Percentiles rank a stretch among this genome's conserved stretches.
These are phyloP conservation scores for Heritiera littoralis DNA, from an alignment of 345 rosid species.

Conservation along the genomic window DNA sequence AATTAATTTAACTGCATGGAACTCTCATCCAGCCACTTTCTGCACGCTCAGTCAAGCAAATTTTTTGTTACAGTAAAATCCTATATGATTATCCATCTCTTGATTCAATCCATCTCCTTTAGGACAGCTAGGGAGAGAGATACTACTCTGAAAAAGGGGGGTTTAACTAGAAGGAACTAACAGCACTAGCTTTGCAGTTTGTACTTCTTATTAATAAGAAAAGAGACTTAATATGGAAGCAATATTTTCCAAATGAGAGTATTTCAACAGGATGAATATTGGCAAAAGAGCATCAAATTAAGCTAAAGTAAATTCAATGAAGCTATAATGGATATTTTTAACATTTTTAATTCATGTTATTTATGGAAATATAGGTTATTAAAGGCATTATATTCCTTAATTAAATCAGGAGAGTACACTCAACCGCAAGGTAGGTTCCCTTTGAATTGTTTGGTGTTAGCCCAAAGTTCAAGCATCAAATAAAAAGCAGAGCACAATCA, in stretches of 20 bases:
- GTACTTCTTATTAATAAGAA: background rate
- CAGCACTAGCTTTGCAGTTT: background rate
- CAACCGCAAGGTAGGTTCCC: background rate
- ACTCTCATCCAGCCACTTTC: background rate
- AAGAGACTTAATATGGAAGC: background rate
- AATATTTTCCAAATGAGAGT: background rate
- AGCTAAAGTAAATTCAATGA: background rate
- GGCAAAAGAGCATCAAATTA: background rate
- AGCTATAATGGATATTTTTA: background rate
- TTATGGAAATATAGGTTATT: background rate
- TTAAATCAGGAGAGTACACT: background rate
- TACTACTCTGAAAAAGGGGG: background rate
- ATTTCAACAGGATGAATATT: background rate
- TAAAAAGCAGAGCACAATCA: background rate
- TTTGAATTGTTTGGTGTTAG: background rate
- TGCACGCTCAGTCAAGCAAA: background rate
- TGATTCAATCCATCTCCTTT: background rate
- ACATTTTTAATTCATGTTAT: background rate
- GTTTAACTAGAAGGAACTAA: background rate
- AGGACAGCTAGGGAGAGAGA: background rate
- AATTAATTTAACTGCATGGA: background rate
- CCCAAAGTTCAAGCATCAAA: background rate
- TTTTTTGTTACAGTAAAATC: background rate
- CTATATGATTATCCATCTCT: background rate
- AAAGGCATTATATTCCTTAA: conserved; percentile 2